These are phyloP conservation scores for Poa pratensis DNA, from an alignment of 176 grass and related monocot genomes.

Conservation along the genomic window DNA sequence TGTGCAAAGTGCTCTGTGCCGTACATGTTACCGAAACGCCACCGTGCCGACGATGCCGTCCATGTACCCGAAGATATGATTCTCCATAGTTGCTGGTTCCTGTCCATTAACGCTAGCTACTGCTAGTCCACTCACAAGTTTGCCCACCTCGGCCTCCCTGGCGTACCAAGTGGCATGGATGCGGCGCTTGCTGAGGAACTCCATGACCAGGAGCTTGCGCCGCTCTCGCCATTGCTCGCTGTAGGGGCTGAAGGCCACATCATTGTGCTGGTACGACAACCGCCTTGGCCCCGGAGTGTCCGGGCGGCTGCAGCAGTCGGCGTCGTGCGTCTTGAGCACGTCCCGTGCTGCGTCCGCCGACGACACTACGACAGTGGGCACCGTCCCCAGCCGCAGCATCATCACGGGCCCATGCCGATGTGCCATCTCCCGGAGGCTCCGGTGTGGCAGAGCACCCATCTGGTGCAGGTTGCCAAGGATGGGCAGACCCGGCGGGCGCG, in stretches of 20 bases:
- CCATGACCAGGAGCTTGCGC: constrained; percentile 49
- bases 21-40: constrained; percentile 9
- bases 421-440: constrained; percentile 41
- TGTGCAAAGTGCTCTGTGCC: constrained; percentile 16
- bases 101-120: not conserved
- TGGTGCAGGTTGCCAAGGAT: constrained; percentile 60
- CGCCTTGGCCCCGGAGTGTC: constrained; percentile 19
- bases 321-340: constrained; percentile 55
- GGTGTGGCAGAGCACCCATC: constrained; percentile 49
- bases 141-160: not conserved
- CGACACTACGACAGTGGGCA: constrained; percentile 49
- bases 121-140: not conserved
- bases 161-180: constrained; percentile 46
- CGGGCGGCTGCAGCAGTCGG: constrained; percentile 40
- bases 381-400: constrained; percentile 49
- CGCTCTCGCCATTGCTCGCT: constrained; percentile 44
- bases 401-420: constrained; percentile 15
- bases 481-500: constrained; percentile 37
- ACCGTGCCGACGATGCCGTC: constrained; percentile 41
- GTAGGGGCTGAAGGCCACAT: constrained; percentile 53
- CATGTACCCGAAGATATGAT: constrained; percentile 2
- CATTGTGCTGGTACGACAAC: constrained; percentile 29
- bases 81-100: not conserved
- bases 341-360: constrained; percentile 49
- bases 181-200: constrained; percentile 57